Evolutionary conservation across 2,329 filamentous ascomycete genomes (phyloP).

Genomic region (Colletotrichum sp.): DNA sequence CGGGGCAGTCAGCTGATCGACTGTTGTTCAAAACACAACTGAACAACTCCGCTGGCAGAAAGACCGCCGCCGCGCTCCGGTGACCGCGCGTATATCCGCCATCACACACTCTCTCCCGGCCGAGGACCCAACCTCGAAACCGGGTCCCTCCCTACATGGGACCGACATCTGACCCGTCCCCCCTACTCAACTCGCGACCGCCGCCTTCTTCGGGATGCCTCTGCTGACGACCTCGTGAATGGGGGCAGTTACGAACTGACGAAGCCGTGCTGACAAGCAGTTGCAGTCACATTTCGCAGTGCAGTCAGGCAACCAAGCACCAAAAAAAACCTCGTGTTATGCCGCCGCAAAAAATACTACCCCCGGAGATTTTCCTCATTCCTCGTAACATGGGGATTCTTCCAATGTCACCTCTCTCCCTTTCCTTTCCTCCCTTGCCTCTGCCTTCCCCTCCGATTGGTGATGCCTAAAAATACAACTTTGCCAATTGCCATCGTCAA

Average conservation of each 20-base stretch:
- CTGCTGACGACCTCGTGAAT: neutral
- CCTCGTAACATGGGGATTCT: neutral
- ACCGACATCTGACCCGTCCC: constrained; percentile 8
- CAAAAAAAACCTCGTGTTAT: neutral
- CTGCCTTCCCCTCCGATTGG: neutral
- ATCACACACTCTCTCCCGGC: neutral
- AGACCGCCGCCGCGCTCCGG: neutral
- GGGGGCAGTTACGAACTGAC: neutral
- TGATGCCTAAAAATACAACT: neutral
- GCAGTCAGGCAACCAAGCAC: neutral
- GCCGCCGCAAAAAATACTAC: neutral
- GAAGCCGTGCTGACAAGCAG: neutral
- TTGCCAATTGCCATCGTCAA: neutral
- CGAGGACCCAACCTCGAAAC: neutral
- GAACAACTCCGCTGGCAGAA: neutral
- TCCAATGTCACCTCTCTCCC: neutral
- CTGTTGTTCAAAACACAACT: neutral
- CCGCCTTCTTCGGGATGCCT: neutral
- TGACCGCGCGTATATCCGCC: neutral
- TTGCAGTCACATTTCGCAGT: neutral
- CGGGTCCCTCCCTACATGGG: constrained; percentile 6
- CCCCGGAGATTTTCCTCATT: neutral
- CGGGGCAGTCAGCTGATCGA: neutral
- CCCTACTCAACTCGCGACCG: constrained; percentile 4
- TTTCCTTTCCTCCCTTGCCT: neutral